Conservation (phyloP, 441 rosid species). For the Macaranga tanarius region DNA sequence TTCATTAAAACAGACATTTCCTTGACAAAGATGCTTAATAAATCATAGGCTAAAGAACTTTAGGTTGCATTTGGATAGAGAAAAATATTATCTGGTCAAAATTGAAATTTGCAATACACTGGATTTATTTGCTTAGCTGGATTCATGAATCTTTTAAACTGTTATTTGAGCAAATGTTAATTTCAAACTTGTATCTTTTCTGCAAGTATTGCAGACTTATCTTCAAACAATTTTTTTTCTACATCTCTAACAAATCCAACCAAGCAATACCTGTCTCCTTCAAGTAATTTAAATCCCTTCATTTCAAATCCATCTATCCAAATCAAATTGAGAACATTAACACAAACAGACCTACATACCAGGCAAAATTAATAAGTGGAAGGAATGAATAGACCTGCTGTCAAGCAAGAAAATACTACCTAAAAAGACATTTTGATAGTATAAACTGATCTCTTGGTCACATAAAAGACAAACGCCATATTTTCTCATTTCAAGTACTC, state of each 20-base stretch:
- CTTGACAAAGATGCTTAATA: too few relatives aligned
- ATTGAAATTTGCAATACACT: background rate
- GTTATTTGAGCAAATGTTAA: too few relatives aligned
- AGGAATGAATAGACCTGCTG: too few relatives aligned
- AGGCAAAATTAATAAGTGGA: too few relatives aligned
- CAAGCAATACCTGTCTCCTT: background rate
- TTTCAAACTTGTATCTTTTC: too few relatives aligned
- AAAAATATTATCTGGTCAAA: background rate
- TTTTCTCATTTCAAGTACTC: background rate
- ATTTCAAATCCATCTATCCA: background rate
- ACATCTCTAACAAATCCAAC: background rate
- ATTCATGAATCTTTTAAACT: background rate
- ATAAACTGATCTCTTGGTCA: too few relatives aligned
- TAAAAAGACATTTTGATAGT: too few relatives aligned
- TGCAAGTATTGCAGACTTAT: too few relatives aligned
- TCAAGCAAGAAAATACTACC: too few relatives aligned
- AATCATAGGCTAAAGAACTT: background rate
- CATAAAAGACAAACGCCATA: too few relatives aligned
- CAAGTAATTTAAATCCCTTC: background rate
- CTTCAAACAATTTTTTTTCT: too few relatives aligned
- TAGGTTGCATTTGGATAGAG: background rate
- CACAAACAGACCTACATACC: too few relatives aligned
- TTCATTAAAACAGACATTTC: background rate
- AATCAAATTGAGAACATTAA: background rate
- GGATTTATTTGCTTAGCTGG: background rate